Conservation (phyloP, 768 basidiomycete genomes). For the Obba rivulosa region DNA sequence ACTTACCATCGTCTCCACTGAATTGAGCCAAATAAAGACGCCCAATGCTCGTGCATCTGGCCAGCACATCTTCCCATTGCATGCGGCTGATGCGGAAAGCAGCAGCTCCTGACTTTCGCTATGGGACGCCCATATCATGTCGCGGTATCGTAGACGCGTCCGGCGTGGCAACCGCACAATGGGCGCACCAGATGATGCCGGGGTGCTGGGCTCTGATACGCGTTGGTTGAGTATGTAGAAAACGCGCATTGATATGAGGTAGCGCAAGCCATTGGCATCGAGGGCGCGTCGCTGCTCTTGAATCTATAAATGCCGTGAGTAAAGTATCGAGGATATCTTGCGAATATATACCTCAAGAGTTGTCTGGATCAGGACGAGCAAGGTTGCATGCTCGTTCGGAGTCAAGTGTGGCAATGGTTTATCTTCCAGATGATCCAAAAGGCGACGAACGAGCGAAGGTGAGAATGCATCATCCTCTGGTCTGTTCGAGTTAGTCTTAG, state of each 20-base stretch:
- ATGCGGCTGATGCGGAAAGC: slow-evolving; percentile 63
- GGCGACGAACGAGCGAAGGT: slow-evolving; percentile 48
- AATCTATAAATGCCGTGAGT: slow-evolving; percentile 1
- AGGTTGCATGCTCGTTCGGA: slow-evolving; percentile 74
- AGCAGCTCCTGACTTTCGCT: slow-evolving; percentile 91
- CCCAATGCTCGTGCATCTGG: slow-evolving; percentile 82
- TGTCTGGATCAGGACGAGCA: slow-evolving; percentile 81
- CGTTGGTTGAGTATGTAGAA: slow-evolving; percentile 82
- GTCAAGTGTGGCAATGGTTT: slow-evolving; percentile 66
- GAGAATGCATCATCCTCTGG: slow-evolving; percentile 55
- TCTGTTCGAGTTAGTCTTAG: slow-evolving; percentile 24
- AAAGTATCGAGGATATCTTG: background rate
- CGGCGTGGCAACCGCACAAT: slow-evolving; percentile 52
- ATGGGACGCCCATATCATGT: slow-evolving; percentile 96
- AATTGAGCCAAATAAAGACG: slow-evolving; percentile 83
- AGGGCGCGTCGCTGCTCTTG: slow-evolving; percentile 88
- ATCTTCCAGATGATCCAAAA: slow-evolving; percentile 62
- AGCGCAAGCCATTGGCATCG: slow-evolving; percentile 89
- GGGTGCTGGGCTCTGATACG: slow-evolving; percentile 43
- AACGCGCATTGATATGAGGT: slow-evolving; percentile 87
- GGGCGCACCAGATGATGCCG: slow-evolving; percentile 35
- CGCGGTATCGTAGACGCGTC: slow-evolving; percentile 82
- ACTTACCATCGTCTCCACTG: slow-evolving; percentile 71
- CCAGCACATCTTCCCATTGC: slow-evolving; percentile 87
- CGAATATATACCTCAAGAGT: slow-evolving; percentile 61